Conservation (phyloP, 2,329 filamentous ascomycete genomes). For the Pseudogymnoascus pannorum region DNA sequence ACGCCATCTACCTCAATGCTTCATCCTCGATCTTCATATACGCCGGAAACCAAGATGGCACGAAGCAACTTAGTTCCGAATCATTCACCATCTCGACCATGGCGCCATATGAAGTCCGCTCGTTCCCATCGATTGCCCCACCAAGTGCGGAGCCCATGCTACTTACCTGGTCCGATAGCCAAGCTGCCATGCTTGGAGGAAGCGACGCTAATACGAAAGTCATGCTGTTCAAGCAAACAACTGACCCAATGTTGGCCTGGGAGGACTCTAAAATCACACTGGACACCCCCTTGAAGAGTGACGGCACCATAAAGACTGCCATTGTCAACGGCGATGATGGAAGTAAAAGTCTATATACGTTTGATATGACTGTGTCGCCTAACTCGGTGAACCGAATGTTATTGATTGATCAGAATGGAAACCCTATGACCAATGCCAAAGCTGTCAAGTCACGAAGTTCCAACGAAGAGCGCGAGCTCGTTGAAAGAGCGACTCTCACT, state of each 20-base stretch:
- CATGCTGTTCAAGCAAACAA: conserved; percentile 60
- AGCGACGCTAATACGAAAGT: conserved; percentile 56
- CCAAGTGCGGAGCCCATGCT: conserved; percentile 64
- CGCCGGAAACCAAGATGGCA: conserved; percentile 62
- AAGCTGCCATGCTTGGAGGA: conserved; percentile 71
- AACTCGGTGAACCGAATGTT: conserved; percentile 67
- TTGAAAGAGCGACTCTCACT: conserved; percentile 35
- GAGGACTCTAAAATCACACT: conserved; percentile 57
- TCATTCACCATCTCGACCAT: conserved; percentile 67
- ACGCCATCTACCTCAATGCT: conserved; percentile 64
- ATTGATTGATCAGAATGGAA: conserved; percentile 55
- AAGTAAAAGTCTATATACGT: conserved; percentile 71
- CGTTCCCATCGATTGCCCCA: conserved; percentile 52
- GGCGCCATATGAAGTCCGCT: conserved; percentile 54
- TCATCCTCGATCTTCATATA: conserved; percentile 72
- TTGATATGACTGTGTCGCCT: conserved; percentile 66
- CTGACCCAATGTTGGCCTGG: conserved; percentile 46
- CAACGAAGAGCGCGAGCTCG: neutral
- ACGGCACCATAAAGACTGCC: conserved; percentile 52
- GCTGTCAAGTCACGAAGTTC: conserved; percentile 30
- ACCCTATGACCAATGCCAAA: conserved; percentile 39
- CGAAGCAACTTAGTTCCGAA: conserved; percentile 52
- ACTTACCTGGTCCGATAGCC: conserved; percentile 62
- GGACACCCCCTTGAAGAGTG: conserved; percentile 50
- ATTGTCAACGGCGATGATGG: conserved; percentile 66